Evolutionary conservation across 1,284 basidiomycete genomes (phyloP).

Genomic region (Ceratobasidium theobromae): DNA sequence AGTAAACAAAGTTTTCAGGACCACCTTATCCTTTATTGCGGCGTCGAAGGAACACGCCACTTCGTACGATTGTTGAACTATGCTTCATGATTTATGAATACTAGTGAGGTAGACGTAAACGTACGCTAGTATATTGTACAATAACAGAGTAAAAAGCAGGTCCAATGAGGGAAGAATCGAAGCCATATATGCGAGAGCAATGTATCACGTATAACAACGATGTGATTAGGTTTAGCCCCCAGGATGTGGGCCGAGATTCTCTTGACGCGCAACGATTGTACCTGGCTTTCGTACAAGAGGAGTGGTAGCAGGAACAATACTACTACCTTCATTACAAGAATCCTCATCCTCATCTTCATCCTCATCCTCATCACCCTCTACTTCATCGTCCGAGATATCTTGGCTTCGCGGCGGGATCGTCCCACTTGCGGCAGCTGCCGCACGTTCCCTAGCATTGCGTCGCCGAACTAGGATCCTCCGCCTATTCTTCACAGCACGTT

Average conservation of each 20-base stretch:
- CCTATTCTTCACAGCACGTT: conserved; percentile 66
- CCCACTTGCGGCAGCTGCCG: conserved; percentile 41
- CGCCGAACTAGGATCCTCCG: conserved; percentile 77
- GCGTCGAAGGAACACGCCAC: too few species aligned
- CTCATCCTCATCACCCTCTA: conserved; percentile 36
- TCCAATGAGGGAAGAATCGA: neutral
- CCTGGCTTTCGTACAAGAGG: neutral
- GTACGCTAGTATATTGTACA: too few species aligned
- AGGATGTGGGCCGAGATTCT: conserved; percentile 11
- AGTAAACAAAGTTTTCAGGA: too few species aligned
- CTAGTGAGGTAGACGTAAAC: too few species aligned
- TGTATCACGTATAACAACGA: neutral
- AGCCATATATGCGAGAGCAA: neutral
- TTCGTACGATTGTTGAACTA: too few species aligned
- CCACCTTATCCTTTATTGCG: too few species aligned
- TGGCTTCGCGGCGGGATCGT: conserved; percentile 5
- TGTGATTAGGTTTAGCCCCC: conserved; percentile 4
- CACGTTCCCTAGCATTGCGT: conserved; percentile 73
- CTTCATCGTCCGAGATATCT: conserved; percentile 29
- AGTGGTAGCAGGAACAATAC: neutral
- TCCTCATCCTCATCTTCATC: conserved; percentile 38
- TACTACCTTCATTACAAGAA: conserved; percentile 30
- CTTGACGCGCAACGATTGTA: neutral
- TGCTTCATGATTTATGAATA: too few species aligned
- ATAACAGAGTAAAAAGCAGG: too few species aligned